phyloP scores from a whole-genome alignment of 345 rosid species.

The Lenwebbia sp. region DNA sequence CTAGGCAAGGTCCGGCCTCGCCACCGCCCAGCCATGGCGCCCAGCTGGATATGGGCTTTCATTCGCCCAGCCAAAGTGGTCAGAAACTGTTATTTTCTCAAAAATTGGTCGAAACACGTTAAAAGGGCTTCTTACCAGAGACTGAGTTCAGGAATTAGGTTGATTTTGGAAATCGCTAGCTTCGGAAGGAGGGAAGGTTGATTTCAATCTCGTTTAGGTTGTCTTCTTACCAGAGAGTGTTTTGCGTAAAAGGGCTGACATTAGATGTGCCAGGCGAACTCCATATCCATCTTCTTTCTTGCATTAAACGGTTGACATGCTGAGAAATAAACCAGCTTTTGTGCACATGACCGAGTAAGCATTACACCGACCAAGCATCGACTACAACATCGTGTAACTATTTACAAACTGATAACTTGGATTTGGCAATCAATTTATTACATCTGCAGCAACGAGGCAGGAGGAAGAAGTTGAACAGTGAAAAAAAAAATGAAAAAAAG shows the following conservation, averaged over 20 bases:
- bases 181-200: neutral
- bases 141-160: neutral
- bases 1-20: too few relatives aligned
- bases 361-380: neutral
- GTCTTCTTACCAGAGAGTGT: neutral
- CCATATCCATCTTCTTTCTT: too few relatives aligned
- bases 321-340: neutral
- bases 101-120: neutral
- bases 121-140: too few relatives aligned
- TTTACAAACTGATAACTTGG: neutral
- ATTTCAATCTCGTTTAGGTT: neutral
- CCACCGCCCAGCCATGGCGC: too few relatives aligned
- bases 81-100: neutral
- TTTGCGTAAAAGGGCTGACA: neutral
- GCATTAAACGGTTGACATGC: too few relatives aligned
- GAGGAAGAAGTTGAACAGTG: too few relatives aligned
- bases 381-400: neutral
- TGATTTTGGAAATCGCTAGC: neutral
- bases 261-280: neutral
- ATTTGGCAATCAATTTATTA: neutral
- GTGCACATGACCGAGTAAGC: neutral
- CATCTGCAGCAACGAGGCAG: neutral
- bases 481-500: neutral
- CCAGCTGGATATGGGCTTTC: too few relatives aligned
- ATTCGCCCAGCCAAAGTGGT: neutral